A percentile compares a stretch with the other conserved stretches of the same genome.
These are phyloP conservation scores for Poa annua DNA, from an alignment of 176 grass and related monocot species.

Conservation along the genomic window DNA sequence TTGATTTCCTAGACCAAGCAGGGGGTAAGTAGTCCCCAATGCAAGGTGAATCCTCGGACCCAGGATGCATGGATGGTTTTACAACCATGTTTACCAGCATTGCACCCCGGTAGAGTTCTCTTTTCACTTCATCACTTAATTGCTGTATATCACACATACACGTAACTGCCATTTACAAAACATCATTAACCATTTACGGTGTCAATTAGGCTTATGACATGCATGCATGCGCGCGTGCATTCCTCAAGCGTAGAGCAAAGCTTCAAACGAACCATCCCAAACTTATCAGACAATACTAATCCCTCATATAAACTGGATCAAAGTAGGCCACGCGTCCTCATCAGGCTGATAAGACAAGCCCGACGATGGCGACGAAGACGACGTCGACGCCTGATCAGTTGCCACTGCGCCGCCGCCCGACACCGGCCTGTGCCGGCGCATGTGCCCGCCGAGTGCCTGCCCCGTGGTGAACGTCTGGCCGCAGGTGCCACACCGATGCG, in stretches of 20 bases:
- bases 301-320: slow-evolving; percentile 56
- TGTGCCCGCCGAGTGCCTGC: slow-evolving; percentile 70
- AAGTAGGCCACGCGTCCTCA: background rate
- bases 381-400: background rate
- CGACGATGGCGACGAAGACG: slow-evolving; percentile 19
- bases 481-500: slow-evolving; percentile 54
- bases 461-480: slow-evolving; percentile 49
- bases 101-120: too few relatives aligned
- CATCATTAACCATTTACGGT: background rate
- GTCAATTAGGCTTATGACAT: background rate
- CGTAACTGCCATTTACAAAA: background rate
- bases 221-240: background rate
- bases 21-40: too few relatives aligned
- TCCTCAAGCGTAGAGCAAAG: background rate
- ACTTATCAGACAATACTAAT: slow-evolving; percentile 2
- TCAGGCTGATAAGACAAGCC: slow-evolving; percentile 28
- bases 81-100: too few relatives aligned
- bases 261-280: background rate
- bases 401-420: background rate
- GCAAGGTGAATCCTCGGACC: too few relatives aligned
- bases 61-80: too few relatives aligned
- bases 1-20: too few relatives aligned
- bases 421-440: slow-evolving; percentile 46
- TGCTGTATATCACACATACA: background rate
- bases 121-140: background rate